These are phyloP conservation scores for Candida methanosorbosa DNA, from an alignment of 805 yeast genomes.

Conservation along the genomic window DNA sequence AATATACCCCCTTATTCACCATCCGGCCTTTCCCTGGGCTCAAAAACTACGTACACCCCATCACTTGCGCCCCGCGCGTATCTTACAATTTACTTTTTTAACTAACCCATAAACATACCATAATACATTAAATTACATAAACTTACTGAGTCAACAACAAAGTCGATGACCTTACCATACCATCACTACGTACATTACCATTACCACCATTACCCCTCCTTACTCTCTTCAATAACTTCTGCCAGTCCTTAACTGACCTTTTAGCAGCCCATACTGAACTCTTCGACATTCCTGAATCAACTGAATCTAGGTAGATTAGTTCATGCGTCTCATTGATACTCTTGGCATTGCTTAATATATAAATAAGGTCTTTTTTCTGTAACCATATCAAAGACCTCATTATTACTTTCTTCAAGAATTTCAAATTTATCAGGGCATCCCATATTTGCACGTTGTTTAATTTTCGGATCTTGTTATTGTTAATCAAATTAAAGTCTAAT, in stretches of 20 bases:
- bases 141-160: too few species aligned
- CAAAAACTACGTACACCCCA: too few species aligned
- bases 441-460: constrained; percentile 40
- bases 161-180: too few species aligned
- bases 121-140: too few species aligned
- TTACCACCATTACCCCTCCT: too few species aligned
- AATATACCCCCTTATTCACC: too few species aligned
- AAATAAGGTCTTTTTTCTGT: constrained; percentile 17
- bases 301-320: constrained; percentile 27
- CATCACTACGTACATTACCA: too few species aligned
- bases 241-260: constrained; percentile 16
- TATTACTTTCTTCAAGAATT: constrained; percentile 14
- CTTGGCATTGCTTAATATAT: constrained; percentile 10
- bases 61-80: too few species aligned
- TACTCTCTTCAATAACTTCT: constrained; percentile 2
- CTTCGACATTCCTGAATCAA: constrained; percentile 41
- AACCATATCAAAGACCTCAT: constrained; percentile 27
- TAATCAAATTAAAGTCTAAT: constrained; percentile 20
- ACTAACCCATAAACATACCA: too few species aligned
- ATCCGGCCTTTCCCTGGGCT: too few species aligned
- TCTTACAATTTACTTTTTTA: too few species aligned
- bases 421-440: constrained; percentile 9
- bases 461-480: constrained; percentile 26
- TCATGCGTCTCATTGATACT: constrained; percentile 4
- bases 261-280: constrained; percentile 35